Conservation (phyloP, 306 rosid species). For the Medicago lupulina region DNA sequence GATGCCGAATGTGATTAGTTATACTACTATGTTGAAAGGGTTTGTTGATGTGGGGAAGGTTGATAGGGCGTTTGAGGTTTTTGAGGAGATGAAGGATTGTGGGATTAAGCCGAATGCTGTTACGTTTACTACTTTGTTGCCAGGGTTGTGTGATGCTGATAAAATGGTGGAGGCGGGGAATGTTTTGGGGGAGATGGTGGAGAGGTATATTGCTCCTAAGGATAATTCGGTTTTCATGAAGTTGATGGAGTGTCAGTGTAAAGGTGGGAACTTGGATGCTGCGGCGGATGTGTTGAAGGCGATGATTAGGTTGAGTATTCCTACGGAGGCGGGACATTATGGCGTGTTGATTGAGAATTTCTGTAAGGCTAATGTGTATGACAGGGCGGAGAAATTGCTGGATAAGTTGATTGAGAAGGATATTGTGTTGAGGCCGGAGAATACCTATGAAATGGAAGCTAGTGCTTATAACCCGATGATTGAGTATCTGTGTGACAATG, state of each 20-base stretch:
- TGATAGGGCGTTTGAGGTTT: conserved; percentile 63
- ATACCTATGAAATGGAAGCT: conserved; percentile 70
- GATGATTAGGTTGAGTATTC: conserved; percentile 82
- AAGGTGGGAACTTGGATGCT: conserved; percentile 78
- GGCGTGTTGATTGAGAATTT: conserved; percentile 80
- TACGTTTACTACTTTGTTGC: conserved; percentile 75
- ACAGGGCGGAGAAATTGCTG: conserved; percentile 69
- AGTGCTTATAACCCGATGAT: conserved; percentile 80
- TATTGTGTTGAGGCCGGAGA: conserved; percentile 69
- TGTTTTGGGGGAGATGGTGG: conserved; percentile 80
- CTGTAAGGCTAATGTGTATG: conserved; percentile 73
- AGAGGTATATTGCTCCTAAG: conserved; percentile 68
- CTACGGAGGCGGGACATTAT: conserved; percentile 89
- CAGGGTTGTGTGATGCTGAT: conserved; percentile 78
- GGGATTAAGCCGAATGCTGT: conserved; percentile 81
- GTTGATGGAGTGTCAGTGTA: conserved; percentile 66
- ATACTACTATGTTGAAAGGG: conserved; percentile 84
- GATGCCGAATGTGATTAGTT: conserved; percentile 76
- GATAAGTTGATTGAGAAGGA: conserved; percentile 88
- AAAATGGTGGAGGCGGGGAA: conserved; percentile 60
- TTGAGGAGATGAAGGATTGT: conserved; percentile 73
- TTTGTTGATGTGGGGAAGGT: conserved; percentile 64
- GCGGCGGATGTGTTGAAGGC: conserved; percentile 77
- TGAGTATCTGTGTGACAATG: conserved; percentile 70
- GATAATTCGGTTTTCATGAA: conserved; percentile 72